Conservation (phyloP, 1,139 yeast genomes). For the Spathaspora jeffriesii region DNA sequence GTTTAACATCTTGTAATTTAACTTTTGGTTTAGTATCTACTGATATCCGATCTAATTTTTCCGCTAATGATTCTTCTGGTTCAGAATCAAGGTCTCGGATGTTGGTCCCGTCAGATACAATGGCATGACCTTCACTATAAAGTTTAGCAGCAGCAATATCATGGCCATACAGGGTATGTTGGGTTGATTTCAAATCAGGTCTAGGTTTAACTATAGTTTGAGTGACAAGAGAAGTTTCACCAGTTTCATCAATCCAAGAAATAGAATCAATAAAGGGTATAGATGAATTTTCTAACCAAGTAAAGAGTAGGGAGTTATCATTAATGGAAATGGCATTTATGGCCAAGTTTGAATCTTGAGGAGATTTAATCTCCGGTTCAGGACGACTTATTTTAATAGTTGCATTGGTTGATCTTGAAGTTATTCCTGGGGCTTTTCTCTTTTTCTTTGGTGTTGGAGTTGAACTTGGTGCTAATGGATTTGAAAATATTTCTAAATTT, state of each 20-base stretch:
- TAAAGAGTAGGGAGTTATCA: slow-evolving; percentile 41
- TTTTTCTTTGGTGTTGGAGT: slow-evolving; percentile 25
- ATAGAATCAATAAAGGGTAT: slow-evolving; percentile 65
- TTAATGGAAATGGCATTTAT: slow-evolving; percentile 42
- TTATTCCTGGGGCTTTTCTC: slow-evolving; percentile 31
- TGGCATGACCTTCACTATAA: slow-evolving; percentile 72
- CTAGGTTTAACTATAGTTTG: slow-evolving; percentile 40
- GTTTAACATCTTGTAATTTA: slow-evolving; percentile 32
- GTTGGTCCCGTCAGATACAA: slow-evolving; percentile 66
- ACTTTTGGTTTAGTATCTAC: slow-evolving; percentile 25
- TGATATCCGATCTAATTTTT: slow-evolving; percentile 50
- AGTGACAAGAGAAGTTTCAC: slow-evolving; percentile 19
- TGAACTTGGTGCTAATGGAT: slow-evolving; percentile 39
- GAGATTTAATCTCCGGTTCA: slow-evolving; percentile 31
- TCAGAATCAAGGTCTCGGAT: slow-evolving; percentile 42
- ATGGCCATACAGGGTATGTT: slow-evolving; percentile 53
- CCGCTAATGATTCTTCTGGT: slow-evolving; percentile 55
- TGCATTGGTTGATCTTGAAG: slow-evolving; percentile 51
- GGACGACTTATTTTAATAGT: slow-evolving; percentile 48
- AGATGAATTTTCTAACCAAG: slow-evolving; percentile 76
- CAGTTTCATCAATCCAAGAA: slow-evolving; percentile 49
- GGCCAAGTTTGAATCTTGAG: slow-evolving; percentile 34
- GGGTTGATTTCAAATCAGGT: slow-evolving; percentile 30
- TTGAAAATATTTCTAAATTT: slow-evolving; percentile 59
- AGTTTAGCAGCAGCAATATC: slow-evolving; percentile 71